A percentile compares a stretch with the other conserved stretches of the same genome.
Conservation (phyloP, 2,329 filamentous ascomycete genomes). For the Hymenoscyphus fructigenus region DNA sequence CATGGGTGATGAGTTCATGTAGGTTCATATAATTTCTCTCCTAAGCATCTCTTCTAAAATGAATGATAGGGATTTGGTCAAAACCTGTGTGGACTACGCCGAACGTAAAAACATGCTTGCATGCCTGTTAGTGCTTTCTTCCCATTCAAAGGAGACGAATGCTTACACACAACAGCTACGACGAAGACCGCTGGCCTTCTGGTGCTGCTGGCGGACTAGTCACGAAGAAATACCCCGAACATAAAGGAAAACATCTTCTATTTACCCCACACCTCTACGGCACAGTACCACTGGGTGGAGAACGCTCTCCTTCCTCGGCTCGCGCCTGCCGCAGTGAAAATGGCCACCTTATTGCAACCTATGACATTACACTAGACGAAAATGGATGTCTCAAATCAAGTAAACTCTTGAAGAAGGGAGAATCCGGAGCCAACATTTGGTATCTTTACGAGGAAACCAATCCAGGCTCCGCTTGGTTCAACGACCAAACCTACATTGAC, state of each 20-base stretch:
- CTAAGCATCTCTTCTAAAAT: neutral
- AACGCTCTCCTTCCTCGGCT: slow-evolving; percentile 7
- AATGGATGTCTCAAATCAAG: slow-evolving; percentile 30
- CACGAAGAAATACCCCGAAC: slow-evolving; percentile 30
- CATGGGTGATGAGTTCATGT: slow-evolving; percentile 37
- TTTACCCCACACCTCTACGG: slow-evolving; percentile 26
- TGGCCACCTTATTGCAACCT: slow-evolving; percentile 32
- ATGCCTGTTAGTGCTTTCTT: slow-evolving; percentile 29
- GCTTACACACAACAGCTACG: slow-evolving; percentile 24
- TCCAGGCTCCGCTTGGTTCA: slow-evolving; percentile 35
- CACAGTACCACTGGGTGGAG: slow-evolving; percentile 19
- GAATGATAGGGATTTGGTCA: slow-evolving; percentile 15
- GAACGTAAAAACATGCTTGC: slow-evolving; percentile 36
- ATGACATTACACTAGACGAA: slow-evolving; percentile 29
- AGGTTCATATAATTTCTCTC: slow-evolving; percentile 10
- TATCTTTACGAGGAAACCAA: slow-evolving; percentile 38
- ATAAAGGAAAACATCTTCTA: slow-evolving; percentile 34
- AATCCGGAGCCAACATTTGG: slow-evolving; percentile 33
- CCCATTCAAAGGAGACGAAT: neutral
- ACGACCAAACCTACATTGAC: slow-evolving; percentile 37
- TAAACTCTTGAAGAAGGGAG: slow-evolving; percentile 22
- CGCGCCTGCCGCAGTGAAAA: slow-evolving; percentile 26
- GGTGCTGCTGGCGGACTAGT: slow-evolving; percentile 35
- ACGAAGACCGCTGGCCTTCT: slow-evolving; percentile 38
- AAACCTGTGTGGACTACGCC: slow-evolving; percentile 36